These are phyloP conservation scores for Tuber umbilicatum DNA, from an alignment of 495 filamentous ascomycete species.

Conservation along the genomic window DNA sequence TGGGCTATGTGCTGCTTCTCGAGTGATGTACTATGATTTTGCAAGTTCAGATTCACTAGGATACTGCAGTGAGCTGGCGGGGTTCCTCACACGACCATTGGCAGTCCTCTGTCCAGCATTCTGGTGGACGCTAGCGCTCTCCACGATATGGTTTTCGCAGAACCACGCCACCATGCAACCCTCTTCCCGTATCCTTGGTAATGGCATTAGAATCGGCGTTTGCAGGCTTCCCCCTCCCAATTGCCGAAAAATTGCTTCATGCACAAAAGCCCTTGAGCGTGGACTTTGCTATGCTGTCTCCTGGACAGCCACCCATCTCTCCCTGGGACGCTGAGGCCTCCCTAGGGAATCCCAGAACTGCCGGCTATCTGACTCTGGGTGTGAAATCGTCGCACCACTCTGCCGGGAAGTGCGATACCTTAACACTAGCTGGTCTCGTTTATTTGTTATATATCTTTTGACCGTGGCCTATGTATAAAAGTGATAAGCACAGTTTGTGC, in stretches of 20 bases:
- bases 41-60: neutral
- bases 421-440: neutral
- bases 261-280: neutral
- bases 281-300: neutral
- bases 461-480: neutral
- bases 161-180: neutral
- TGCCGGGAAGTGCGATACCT: neutral
- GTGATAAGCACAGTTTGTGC: neutral
- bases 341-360: neutral
- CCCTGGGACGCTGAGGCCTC: neutral
- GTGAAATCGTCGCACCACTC: neutral
- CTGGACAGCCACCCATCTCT: neutral
- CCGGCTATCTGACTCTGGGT: neutral
- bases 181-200: neutral
- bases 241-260: neutral
- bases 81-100: neutral
- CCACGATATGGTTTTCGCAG: neutral
- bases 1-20: no score
- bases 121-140: neutral
- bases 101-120: neutral
- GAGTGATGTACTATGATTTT: neutral
- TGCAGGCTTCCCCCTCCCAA: neutral
- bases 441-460: neutral
- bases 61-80: neutral
- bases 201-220: neutral